Evolutionary conservation across 2,329 filamentous ascomycete genomes (phyloP).

Genomic region (Cytospora mali): DNA sequence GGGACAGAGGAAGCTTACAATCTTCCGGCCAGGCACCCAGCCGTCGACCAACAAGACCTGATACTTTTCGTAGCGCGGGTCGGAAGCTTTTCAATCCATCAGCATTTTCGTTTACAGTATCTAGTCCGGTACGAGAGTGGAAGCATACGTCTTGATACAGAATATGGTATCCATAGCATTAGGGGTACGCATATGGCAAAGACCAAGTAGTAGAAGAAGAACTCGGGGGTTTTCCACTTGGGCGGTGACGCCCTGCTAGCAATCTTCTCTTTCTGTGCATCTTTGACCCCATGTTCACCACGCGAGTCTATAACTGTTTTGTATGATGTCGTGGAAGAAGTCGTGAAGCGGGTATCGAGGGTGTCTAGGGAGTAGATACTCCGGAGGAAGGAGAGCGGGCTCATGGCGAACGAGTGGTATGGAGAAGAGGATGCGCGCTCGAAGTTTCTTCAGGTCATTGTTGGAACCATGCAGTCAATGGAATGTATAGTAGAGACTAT

Average conservation of each 20-base stretch:
- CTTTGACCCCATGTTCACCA: conserved; percentile 45
- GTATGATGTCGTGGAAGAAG: conserved; percentile 69
- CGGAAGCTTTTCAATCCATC: conserved; percentile 60
- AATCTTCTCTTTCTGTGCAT: conserved; percentile 46
- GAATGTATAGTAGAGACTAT: neutral
- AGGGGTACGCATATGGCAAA: conserved; percentile 69
- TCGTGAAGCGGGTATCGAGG: conserved; percentile 57
- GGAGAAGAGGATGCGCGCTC: neutral
- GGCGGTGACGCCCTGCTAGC: conserved; percentile 57
- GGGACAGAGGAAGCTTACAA: conserved; percentile 57
- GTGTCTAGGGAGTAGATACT: conserved; percentile 54
- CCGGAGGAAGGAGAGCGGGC: conserved; percentile 50
- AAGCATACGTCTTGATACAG: conserved; percentile 75
- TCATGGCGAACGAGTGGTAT: conserved; percentile 20
- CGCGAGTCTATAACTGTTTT: conserved; percentile 57
- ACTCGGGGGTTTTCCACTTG: conserved; percentile 86
- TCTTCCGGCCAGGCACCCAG: conserved; percentile 91
- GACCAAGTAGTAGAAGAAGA: conserved; percentile 75
- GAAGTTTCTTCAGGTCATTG: conserved; percentile 23
- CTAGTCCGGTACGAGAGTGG: neutral
- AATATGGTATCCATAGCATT: conserved; percentile 90
- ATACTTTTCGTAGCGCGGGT: conserved; percentile 80
- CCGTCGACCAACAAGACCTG: conserved; percentile 72
- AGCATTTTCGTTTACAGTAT: conserved; percentile 12
- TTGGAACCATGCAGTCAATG: neutral